phyloP scores from a whole-genome alignment of 2,329 filamentous ascomycete species.

The Malbranchea zuffiana region DNA sequence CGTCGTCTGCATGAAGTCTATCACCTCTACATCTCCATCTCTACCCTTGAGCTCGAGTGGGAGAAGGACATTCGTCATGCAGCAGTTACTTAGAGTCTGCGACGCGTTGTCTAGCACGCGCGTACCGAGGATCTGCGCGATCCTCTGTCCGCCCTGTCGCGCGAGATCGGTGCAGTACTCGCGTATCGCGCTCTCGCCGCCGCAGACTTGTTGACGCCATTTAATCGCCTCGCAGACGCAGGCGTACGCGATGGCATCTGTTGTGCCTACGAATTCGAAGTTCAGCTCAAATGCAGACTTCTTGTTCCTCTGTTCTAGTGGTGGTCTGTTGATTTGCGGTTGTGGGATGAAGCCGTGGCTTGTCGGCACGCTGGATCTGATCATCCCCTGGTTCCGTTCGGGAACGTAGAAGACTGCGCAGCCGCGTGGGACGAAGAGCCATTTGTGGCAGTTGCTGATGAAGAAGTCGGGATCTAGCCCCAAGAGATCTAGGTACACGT shows the following conservation, averaged over 20 bases:
- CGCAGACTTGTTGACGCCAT: constrained; percentile 58
- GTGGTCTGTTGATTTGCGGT: background rate
- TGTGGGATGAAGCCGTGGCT: constrained; percentile 57
- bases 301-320: constrained; percentile 10
- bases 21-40: constrained; percentile 27
- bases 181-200: constrained; percentile 61
- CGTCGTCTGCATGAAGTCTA: constrained; percentile 46
- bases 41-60: constrained; percentile 47
- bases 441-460: constrained; percentile 80
- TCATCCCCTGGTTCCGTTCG: constrained; percentile 59
- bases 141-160: constrained; percentile 46
- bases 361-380: constrained; percentile 66
- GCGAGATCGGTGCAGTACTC: constrained; percentile 53
- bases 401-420: constrained; percentile 76
- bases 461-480: constrained; percentile 72
- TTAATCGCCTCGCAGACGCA: constrained; percentile 60
- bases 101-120: constrained; percentile 47
- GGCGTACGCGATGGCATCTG: constrained; percentile 60
- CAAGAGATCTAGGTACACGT: constrained; percentile 59
- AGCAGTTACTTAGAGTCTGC: constrained; percentile 37
- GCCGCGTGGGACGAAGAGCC: constrained; percentile 70
- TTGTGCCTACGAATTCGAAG: constrained; percentile 68
- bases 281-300: constrained; percentile 55
- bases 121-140: constrained; percentile 54
- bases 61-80: constrained; percentile 58